phyloP scores from a whole-genome alignment of 176 grass and related monocot species.

The Avena sativa region DNA sequence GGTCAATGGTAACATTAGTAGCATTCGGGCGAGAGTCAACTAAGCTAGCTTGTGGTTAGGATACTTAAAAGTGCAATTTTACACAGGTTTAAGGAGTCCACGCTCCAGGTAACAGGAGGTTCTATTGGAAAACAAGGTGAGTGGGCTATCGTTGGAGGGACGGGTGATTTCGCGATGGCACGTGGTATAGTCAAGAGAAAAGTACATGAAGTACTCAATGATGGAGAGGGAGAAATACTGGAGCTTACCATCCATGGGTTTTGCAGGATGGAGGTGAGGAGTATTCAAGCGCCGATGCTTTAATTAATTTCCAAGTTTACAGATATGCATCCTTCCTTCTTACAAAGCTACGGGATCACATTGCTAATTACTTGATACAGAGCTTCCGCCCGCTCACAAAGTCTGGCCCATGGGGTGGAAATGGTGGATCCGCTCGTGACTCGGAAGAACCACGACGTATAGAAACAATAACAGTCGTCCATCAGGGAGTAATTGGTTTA shows the following conservation, averaged over 20 bases:
- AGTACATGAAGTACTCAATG: neutral
- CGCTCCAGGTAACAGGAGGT: neutral
- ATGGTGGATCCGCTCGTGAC: neutral
- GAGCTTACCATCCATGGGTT: neutral
- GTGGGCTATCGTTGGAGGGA: neutral
- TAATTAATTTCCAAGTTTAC: neutral
- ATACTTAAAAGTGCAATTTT: neutral
- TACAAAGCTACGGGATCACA: neutral
- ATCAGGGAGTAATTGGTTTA: neutral
- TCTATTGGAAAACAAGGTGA: neutral
- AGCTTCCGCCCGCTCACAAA: neutral
- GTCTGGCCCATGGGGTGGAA: neutral
- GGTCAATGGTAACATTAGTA: neutral
- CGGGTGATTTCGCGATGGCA: neutral
- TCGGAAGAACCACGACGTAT: neutral
- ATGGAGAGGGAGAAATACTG: neutral
- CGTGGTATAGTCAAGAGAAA: neutral
- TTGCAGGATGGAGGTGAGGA: neutral
- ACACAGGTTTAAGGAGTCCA: neutral
- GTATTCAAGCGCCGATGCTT: neutral
- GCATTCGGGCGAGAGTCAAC: neutral
- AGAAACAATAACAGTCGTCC: neutral
- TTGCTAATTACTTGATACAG: neutral
- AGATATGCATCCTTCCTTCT: neutral
- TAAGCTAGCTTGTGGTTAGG: neutral